A percentile compares a stretch with the other conserved stretches of the same genome.
phyloP scores from a whole-genome alignment of 1,139 yeast species.

The Entelexis paramagnoliae region DNA sequence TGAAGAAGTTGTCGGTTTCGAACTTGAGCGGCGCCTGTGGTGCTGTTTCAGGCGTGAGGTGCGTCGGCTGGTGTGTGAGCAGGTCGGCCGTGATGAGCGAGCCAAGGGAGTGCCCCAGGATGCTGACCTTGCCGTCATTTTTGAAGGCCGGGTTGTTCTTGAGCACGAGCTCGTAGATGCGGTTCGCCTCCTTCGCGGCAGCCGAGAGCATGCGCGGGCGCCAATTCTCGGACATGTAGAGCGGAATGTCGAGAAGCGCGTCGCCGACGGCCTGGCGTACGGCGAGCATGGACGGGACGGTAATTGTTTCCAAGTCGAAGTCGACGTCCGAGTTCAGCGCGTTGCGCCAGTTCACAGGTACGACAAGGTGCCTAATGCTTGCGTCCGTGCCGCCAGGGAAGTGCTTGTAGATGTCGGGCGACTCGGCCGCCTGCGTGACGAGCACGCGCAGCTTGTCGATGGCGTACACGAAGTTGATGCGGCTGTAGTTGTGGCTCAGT shows the following conservation, averaged over 20 bases:
- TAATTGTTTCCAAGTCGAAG: slow-evolving; percentile 62
- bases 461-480: slow-evolving; percentile 79
- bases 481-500: slow-evolving; percentile 66
- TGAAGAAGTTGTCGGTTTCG: slow-evolving; percentile 62
- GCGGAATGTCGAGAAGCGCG: slow-evolving; percentile 74
- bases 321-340: slow-evolving; percentile 24
- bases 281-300: slow-evolving; percentile 71
- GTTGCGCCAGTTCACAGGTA: slow-evolving; percentile 37
- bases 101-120: slow-evolving; percentile 88
- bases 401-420: slow-evolving; percentile 15
- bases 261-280: slow-evolving; percentile 73
- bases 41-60: background rate
- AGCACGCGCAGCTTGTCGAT: slow-evolving; percentile 34
- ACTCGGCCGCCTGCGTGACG: slow-evolving; percentile 17
- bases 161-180: slow-evolving; percentile 40
- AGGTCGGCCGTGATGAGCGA: slow-evolving; percentile 77
- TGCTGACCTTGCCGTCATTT: slow-evolving; percentile 53
- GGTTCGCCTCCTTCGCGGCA: slow-evolving; percentile 62
- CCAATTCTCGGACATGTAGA: slow-evolving; percentile 63
- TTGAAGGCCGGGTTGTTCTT: slow-evolving; percentile 58
- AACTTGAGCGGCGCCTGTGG: slow-evolving; percentile 39
- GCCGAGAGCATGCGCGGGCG: slow-evolving; percentile 51
- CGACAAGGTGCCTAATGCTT: slow-evolving; percentile 27
- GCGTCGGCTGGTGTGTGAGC: slow-evolving; percentile 46
- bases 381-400: slow-evolving; percentile 19